These are phyloP conservation scores for Arthrobotrys musiformis DNA, from an alignment of 2,329 filamentous ascomycete genomes.

Conservation along the genomic window DNA sequence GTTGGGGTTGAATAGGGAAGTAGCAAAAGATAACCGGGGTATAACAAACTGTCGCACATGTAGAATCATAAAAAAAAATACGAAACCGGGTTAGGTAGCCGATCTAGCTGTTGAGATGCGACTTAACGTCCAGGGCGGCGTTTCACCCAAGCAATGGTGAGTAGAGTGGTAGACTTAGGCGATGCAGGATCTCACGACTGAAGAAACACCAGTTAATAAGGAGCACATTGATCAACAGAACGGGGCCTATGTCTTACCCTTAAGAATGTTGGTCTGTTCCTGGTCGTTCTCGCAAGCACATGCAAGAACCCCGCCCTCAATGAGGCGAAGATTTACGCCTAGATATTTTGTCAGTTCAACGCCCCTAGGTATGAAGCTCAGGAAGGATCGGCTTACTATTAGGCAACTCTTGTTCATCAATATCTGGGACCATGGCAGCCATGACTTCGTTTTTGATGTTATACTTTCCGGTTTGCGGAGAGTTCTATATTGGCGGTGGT, in stretches of 20 bases:
- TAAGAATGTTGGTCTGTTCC: slow-evolving; percentile 67
- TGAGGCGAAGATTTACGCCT: slow-evolving; percentile 71
- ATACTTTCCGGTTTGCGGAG: slow-evolving; percentile 78
- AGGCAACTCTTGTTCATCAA: slow-evolving; percentile 90
- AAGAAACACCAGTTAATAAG: slow-evolving; percentile 1
- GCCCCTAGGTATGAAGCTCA: slow-evolving; percentile 64
- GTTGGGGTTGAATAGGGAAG: not conserved
- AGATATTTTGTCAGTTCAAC: slow-evolving; percentile 12
- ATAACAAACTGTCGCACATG: slow-evolving; percentile 30
- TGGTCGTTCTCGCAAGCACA: slow-evolving; percentile 71
- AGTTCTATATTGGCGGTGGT: slow-evolving; percentile 63
- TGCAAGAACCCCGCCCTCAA: slow-evolving; percentile 72
- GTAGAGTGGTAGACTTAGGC: slow-evolving; percentile 16
- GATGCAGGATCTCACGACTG: slow-evolving; percentile 54
- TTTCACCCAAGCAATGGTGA: not conserved
- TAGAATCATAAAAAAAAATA: slow-evolving; percentile 19
- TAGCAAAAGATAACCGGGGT: slow-evolving; percentile 23
- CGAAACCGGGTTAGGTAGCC: not conserved
- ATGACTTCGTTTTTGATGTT: slow-evolving; percentile 82
- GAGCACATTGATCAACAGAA: not conserved
- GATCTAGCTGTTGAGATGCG: not conserved
- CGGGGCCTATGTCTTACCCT: slow-evolving; percentile 63
- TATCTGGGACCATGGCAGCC: slow-evolving; percentile 81
- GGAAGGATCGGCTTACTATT: slow-evolving; percentile 74
- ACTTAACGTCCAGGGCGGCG: not conserved